A percentile compares a stretch with the other conserved stretches of the same genome.
These are phyloP conservation scores for Schizosaccharomyces octosporus DNA, from an alignment of 805 yeast genomes.

Conservation along the genomic window DNA sequence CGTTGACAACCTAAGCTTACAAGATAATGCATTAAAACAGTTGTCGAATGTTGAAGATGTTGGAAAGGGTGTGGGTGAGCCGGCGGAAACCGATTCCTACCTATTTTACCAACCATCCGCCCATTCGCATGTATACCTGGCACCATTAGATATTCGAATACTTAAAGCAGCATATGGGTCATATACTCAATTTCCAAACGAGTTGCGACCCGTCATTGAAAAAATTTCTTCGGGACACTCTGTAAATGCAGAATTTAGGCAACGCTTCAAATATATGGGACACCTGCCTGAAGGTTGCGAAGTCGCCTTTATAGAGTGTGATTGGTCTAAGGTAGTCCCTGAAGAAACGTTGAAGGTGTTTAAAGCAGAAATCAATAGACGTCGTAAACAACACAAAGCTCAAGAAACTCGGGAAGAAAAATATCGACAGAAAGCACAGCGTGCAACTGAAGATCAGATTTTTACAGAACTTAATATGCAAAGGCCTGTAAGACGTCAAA, in stretches of 20 bases:
- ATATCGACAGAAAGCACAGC: conserved; percentile 29
- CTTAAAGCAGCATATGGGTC: conserved; percentile 35
- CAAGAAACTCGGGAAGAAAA: conserved; percentile 36
- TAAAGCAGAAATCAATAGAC: conserved; percentile 28
- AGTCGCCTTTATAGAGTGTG: conserved; percentile 60
- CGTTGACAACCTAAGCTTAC: not conserved
- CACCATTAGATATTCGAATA: conserved; percentile 60
- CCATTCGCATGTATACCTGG: conserved; percentile 39
- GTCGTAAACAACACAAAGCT: conserved; percentile 30
- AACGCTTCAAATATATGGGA: conserved; percentile 45
- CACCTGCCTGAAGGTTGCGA: conserved; percentile 73
- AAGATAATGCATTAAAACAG: not conserved
- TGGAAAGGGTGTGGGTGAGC: not conserved
- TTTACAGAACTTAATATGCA: not conserved
- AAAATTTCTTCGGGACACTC: conserved; percentile 42
- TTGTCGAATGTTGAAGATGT: not conserved
- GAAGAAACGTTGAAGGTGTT: conserved; percentile 23
- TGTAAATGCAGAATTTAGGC: conserved; percentile 32
- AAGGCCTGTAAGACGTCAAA: not conserved
- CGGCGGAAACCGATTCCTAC: not conserved
- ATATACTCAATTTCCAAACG: conserved; percentile 44
- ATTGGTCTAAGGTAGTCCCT: conserved; percentile 35
- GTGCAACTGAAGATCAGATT: conserved; percentile 23
- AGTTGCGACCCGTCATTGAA: conserved; percentile 37
- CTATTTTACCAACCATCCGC: conserved; percentile 54